A percentile compares a stretch with the other conserved stretches of the same genome.
phyloP scores from a whole-genome alignment of 805 yeast genomes.

The Brettanomyces naardenensis region DNA sequence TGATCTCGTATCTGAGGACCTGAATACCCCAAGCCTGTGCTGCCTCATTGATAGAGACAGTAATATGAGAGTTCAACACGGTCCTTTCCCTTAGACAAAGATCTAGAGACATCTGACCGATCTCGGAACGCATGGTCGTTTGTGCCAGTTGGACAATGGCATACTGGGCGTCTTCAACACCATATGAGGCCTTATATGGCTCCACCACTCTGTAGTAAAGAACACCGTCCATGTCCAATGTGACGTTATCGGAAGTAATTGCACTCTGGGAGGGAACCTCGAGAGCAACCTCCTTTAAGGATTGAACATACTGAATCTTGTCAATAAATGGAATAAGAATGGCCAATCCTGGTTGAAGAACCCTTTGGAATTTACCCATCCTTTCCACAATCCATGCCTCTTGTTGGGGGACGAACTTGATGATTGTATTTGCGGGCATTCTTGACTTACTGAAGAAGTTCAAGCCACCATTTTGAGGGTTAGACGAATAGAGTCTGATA shows the following conservation, averaged over 20 bases:
- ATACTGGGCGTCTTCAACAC: slow-evolving; percentile 82
- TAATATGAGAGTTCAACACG: slow-evolving; percentile 61
- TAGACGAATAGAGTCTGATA: background rate
- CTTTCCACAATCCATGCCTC: slow-evolving; percentile 88
- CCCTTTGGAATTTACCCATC: slow-evolving; percentile 74
- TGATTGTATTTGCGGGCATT: slow-evolving; percentile 67
- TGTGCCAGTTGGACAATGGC: slow-evolving; percentile 83
- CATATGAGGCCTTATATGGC: slow-evolving; percentile 80
- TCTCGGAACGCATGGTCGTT: slow-evolving; percentile 86
- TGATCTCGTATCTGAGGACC: slow-evolving; percentile 77
- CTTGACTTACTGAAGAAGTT: slow-evolving; percentile 25
- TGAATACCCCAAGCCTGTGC: slow-evolving; percentile 80
- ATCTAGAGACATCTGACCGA: slow-evolving; percentile 76
- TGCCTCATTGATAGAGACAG: slow-evolving; percentile 75
- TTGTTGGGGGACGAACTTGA: slow-evolving; percentile 82
- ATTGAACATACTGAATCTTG: slow-evolving; percentile 72
- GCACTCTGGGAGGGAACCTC: slow-evolving; percentile 82
- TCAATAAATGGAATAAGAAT: slow-evolving; percentile 66
- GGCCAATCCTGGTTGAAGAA: slow-evolving; percentile 72
- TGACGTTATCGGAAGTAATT: slow-evolving; percentile 79
- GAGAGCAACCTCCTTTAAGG: slow-evolving; percentile 75
- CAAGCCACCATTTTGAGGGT: slow-evolving; percentile 9
- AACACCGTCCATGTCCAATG: slow-evolving; percentile 79
- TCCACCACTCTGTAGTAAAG: slow-evolving; percentile 70
- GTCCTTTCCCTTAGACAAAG: slow-evolving; percentile 74